Conservation (phyloP, 2,329 filamentous ascomycete species). For the Pestalotiopsis sp. region DNA sequence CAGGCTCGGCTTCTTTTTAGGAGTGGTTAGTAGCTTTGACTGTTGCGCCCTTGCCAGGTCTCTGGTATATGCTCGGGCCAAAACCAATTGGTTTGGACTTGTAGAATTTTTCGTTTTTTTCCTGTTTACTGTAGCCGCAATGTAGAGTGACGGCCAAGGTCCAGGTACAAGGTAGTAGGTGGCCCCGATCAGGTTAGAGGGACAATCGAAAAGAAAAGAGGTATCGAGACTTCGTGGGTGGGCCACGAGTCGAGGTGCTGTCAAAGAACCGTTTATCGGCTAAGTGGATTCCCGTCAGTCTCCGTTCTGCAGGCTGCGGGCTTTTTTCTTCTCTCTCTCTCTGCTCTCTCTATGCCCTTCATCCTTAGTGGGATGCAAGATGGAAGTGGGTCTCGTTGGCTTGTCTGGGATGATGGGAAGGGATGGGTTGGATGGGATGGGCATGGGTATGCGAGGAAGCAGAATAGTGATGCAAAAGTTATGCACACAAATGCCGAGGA, state of each 20-base stretch:
- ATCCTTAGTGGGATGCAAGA: constrained; percentile 8
- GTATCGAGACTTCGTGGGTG: constrained; percentile 5
- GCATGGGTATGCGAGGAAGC: not conserved
- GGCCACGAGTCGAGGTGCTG: constrained; percentile 15
- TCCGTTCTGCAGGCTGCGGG: constrained; percentile 8
- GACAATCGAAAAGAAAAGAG: not conserved
- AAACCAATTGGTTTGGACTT: not conserved
- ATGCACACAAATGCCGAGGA: not conserved
- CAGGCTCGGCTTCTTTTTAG: not conserved
- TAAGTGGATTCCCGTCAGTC: constrained; percentile 11
- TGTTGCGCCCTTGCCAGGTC: not conserved
- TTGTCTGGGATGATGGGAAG: not conserved
- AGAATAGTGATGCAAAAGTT: not conserved
- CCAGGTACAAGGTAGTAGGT: constrained; percentile 13
- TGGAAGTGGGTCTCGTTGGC: not conserved
- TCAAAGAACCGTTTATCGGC: constrained; percentile 19
- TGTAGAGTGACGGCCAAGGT: constrained; percentile 12
- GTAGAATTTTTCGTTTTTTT: not conserved
- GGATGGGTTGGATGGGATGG: not conserved
- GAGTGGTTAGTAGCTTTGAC: not conserved
- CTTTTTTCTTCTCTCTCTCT: constrained; percentile 2
- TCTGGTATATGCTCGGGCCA: not conserved
- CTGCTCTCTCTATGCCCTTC: not conserved
- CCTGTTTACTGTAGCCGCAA: not conserved
- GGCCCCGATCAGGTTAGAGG: not conserved